Evolutionary conservation across 306 rosid genomes (phyloP), one percentile per base, ranked within the genome.

Genomic region (Vigna mungo): DNA sequence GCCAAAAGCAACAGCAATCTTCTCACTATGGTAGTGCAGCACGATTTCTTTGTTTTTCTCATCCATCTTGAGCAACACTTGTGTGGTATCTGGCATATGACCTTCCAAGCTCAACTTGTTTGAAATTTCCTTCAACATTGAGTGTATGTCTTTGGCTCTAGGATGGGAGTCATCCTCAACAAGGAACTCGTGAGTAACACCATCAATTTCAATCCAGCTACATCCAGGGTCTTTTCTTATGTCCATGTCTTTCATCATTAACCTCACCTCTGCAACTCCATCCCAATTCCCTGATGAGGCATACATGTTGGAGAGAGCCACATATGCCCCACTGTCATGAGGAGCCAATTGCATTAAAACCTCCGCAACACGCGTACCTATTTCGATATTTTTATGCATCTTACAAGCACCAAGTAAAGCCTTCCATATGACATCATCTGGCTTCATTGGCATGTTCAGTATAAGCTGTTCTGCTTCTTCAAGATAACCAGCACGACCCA

Each of bases 1-100:
- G 59, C 94, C 98, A 79, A 90, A 91, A 77, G 96, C 93, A 82
- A 87, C 85, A 32, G 97, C 97, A 71, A 93, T 89, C 89, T 90
- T 93, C 88, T 91, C 97, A 73, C 98, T 91, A 47, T 91, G 93
- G 71, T 80, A 82, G 44, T 88, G 89, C 72, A 93, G 78, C 48
- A 80, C 63, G 62, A 73, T 80, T 34, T 84, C 88, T 73, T 87
- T 93, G 16, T 82, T 87, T 82, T 84, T 79, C 73, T 86, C 90
- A 80, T 82, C 91, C 67, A 87, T 53, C 52, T 90, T 87, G 78
- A 89, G 93, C 80, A 91, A 89, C 53, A 93, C 90, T 81, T 83
- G 87, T 63, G 88, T 68, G 55, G 91, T 87, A 52, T 80, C 72
- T 53, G 92, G 96, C 78, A 23, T 72, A 75, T 89, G 83, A 53